These are phyloP conservation scores for Spizellomyces punctatus DNA, from an alignment of 192 early-diverging fungal species.

Conservation along the genomic window DNA sequence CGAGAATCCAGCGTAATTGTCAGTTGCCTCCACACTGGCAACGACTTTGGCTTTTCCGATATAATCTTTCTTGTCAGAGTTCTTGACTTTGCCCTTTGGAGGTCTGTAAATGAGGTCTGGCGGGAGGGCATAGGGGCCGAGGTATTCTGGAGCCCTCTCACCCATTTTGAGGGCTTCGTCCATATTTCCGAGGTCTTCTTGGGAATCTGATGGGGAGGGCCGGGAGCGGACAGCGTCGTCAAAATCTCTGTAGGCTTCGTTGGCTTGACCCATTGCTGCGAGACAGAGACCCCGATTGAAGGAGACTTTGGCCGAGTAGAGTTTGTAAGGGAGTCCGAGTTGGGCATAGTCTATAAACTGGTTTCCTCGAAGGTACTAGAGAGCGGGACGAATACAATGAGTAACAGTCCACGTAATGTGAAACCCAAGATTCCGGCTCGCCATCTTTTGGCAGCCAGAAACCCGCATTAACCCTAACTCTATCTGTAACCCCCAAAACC, in stretches of 20 bases:
- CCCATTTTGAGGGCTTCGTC: constrained; percentile 48
- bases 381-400: background rate
- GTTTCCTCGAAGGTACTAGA: constrained; percentile 61
- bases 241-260: constrained; percentile 73
- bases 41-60: constrained; percentile 83
- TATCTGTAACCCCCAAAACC: background rate
- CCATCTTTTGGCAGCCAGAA: too few species aligned
- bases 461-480: too few species aligned
- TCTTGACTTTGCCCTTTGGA: constrained; percentile 81
- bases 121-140: constrained; percentile 61
- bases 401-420: background rate
- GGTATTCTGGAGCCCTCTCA: constrained; percentile 34
- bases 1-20: constrained; percentile 67
- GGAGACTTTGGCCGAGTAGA: constrained; percentile 85
- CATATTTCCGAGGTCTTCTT: constrained; percentile 37
- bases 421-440: background rate
- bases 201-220: background rate
- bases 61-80: constrained; percentile 76
- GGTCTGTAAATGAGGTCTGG: constrained; percentile 81
- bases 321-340: constrained; percentile 86
- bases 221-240: constrained; percentile 52
- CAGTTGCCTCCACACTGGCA: constrained; percentile 66
- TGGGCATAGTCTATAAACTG: constrained; percentile 93
- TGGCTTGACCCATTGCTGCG: constrained; percentile 72
- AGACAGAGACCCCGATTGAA: constrained; percentile 90